Base-by-base conservation (phyloP, 2,329 filamentous ascomycete genomes). In the Apiospora kogelbergensis region DNA sequence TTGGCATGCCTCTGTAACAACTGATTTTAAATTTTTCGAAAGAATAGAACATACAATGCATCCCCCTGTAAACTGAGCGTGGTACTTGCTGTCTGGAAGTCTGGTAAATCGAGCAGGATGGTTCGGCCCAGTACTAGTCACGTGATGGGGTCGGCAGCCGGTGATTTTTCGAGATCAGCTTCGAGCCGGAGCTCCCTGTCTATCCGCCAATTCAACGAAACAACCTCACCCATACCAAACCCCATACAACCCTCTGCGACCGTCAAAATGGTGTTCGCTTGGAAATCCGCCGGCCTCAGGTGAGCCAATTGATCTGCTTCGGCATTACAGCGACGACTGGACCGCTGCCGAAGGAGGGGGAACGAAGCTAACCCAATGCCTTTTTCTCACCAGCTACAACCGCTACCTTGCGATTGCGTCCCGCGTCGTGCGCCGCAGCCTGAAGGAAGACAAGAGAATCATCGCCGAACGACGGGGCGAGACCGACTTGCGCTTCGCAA, bases 271-370 rank as follows among this genome's bases (percentile, higher is more conserved):
- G 88, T 92, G 85, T 95, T 95, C 87, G 93, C 95, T 82, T 99
- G 95, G 96, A 98, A 98, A 93, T 90, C 95, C 81, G 93, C 96
- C 83, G 96, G 96, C 85, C 88, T 98, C 82, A 97, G 91, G 95
- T 97, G 92, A 83, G 93, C 88, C 65, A 71, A 72, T 71, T 76
- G 67, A 37, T 24, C 22, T 17, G 37, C 30, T 44, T 65, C 37
- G 40, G 41, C 13, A 44, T 41, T 65, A 37, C 24, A 26, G 71
- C 63, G 70, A 60, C 15, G 26, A 22, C 67, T 46, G 64, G 67
- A 45, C n/a, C 26, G 30, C 44, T 20, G 40, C 70, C 57, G 20
- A 10, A 40, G 66, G 67, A 68, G 63, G 41, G 66, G 26, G 69
- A 60, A 65, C 67, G 63, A 70, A 76, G 76, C 83, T 83, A 79